Evolutionary conservation across 768 basidiomycete species (phyloP), one percentile per base, ranked within the genome.

Genomic region (Trametes cingulata): DNA sequence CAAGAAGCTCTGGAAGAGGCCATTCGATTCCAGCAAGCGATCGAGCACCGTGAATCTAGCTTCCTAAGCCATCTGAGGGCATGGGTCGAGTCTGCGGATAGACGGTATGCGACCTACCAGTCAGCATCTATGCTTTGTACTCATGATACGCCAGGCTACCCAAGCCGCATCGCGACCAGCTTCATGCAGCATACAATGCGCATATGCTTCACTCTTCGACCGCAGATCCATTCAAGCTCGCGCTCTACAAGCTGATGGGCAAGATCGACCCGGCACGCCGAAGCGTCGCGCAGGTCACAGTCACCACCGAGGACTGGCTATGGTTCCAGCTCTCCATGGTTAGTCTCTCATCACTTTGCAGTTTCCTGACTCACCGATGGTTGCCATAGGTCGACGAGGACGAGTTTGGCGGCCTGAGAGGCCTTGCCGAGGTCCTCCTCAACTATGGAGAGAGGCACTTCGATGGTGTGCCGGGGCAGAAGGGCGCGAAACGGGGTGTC

Each of bases 291-390:
- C 84, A 87, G 40, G 93, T 98, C 5, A 98, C 95, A 0, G 83
- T 83, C 10, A 95, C 95, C 1, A 95, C 93, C 2, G 97, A 98
- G 71, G 97, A 99, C 73, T 99, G 96, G 96, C 78, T 98, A 36
- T 99, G 96, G 96, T 88, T 95, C 78, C 95, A 99, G 75, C 81
- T 98, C 14, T 82, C 88, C 1, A 90, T 98, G 85, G 91, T 86
- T 48, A 29, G 76, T 14, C 37, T 56, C 36, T 42, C 24, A 6
- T 17, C 0, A 15, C 39, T 56, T 27, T 33, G 12, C 7, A 14
- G 15, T 2, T 2, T 37, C 37, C 10, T 37, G n/a, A 8, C n/a
- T 10, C n/a, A 58, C 14, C 48, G 1, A 42, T n/a, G 5, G 46
- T 14, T 37, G 17, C 62, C 22, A 7, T 19, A 90, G 88, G 82